These are phyloP conservation scores for Eimeria brunetti DNA, from an alignment of 169 alveolate genomes.

Conservation along the genomic window DNA sequence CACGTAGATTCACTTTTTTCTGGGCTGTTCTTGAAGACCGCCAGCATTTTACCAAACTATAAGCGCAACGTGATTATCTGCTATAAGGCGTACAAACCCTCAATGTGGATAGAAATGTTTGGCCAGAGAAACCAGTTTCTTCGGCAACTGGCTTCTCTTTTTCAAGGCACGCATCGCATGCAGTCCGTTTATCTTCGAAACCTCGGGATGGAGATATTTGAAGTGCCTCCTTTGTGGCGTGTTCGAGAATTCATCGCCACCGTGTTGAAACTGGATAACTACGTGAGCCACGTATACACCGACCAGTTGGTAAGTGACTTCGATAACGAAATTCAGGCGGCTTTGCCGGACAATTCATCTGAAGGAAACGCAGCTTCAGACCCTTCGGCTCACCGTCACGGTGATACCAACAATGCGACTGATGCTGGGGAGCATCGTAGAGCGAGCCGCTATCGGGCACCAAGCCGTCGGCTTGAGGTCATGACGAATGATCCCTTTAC, in stretches of 20 bases:
- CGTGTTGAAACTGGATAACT: conserved; percentile 65
- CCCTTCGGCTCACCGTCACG: background rate
- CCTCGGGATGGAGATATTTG: conserved; percentile 83
- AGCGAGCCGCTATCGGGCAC: background rate
- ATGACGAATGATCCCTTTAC: conserved; percentile 81
- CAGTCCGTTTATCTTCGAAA: conserved; percentile 82
- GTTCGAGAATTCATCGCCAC: conserved; percentile 74
- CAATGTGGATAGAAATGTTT: conserved; percentile 79
- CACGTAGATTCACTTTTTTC: conserved; percentile 70
- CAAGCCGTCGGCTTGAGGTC: conserved; percentile 70
- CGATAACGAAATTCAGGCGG: conserved; percentile 34
- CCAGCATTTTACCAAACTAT: conserved; percentile 72
- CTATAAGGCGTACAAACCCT: conserved; percentile 79
- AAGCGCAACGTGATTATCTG: conserved; percentile 79
- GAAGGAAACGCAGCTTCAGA: background rate
- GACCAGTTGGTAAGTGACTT: conserved; percentile 79
- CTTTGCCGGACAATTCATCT: background rate
- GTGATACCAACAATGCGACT: background rate
- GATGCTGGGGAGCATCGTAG: background rate
- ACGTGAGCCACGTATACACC: conserved; percentile 79
- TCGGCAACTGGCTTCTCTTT: conserved; percentile 71
- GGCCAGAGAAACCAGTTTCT: conserved; percentile 77
- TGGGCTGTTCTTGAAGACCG: conserved; percentile 74
- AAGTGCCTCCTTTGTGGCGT: conserved; percentile 81
- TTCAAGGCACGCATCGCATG: conserved; percentile 74